phyloP scores from a whole-genome alignment of 352 stramenopile genomes.

The Phytophthora hybrid region DNA sequence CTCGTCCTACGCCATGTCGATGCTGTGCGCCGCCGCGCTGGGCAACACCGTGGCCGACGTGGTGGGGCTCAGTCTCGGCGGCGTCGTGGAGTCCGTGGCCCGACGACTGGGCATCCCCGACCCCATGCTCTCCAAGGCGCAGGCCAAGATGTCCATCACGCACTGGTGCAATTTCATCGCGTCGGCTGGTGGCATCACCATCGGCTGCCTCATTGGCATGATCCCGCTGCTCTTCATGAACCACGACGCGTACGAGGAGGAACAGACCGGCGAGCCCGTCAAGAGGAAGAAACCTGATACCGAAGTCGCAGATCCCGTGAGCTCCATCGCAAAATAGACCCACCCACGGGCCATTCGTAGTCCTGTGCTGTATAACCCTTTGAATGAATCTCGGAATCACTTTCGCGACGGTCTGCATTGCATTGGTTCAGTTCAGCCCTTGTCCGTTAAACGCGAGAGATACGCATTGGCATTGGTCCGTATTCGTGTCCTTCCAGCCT shows the following conservation, averaged over 20 bases:
- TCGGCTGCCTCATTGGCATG: constrained; percentile 93
- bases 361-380: constrained; percentile 4
- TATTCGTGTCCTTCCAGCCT: not conserved
- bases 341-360: not conserved
- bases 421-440: constrained; percentile 2
- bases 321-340: constrained; percentile 15
- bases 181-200: constrained; percentile 82
- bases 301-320: not conserved
- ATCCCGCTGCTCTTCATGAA: constrained; percentile 91
- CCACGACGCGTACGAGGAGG: constrained; percentile 70
- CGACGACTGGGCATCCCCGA: constrained; percentile 73
- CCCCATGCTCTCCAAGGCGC: constrained; percentile 76
- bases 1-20: constrained; percentile 95
- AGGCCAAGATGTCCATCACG: constrained; percentile 80
- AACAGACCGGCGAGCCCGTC: constrained; percentile 46
- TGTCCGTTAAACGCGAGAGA: constrained; percentile 27
- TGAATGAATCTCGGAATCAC: constrained; percentile 16
- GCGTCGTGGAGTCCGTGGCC: constrained; percentile 89
- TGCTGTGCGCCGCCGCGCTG: constrained; percentile 94
- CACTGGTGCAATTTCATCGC: constrained; percentile 82
- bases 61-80: constrained; percentile 93
- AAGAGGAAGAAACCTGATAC: constrained; percentile 17
- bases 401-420: constrained; percentile 8
- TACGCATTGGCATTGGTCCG: too few species aligned
- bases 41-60: constrained; percentile 96